Evolutionary conservation across 495 filamentous ascomycete species (phyloP).

Genomic region (Aspergillus panamensis): DNA sequence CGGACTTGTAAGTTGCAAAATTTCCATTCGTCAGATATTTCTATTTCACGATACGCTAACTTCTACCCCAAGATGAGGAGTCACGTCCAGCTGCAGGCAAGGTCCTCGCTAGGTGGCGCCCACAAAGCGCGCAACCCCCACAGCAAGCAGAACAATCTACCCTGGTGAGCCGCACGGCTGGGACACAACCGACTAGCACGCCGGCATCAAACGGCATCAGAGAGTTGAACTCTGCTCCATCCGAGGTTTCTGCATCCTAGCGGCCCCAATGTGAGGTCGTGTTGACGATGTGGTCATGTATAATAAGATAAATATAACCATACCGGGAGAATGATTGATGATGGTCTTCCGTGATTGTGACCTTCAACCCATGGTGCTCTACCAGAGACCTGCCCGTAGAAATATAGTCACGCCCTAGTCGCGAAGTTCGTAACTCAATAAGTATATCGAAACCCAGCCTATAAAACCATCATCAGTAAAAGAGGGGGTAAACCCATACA

Average conservation of each 20-base stretch:
- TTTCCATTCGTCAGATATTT: not conserved
- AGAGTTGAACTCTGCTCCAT: conserved; percentile 1
- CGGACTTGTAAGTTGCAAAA: conserved; percentile 47
- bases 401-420: too few species aligned
- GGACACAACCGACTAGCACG: not conserved
- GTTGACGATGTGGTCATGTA: too few species aligned
- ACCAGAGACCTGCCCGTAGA: too few species aligned
- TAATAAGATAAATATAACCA: too few species aligned
- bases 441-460: conserved; percentile 50
- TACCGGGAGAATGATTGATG: too few species aligned
- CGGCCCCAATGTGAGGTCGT: not conserved
- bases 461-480: conserved; percentile 4
- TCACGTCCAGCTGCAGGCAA: conserved; percentile 44
- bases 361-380: too few species aligned
- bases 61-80: conserved; percentile 36
- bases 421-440: conserved; percentile 30
- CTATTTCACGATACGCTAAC: conserved; percentile 16
- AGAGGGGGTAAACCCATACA: not conserved
- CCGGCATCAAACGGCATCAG: conserved; percentile 6
- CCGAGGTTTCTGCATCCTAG: not conserved
- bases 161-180: conserved; percentile 14
- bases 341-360: too few species aligned
- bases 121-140: conserved; percentile 22
- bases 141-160: conserved; percentile 18
- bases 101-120: conserved; percentile 43